Evolutionary conservation across 2,329 filamentous ascomycete genomes (phyloP), one percentile per base, ranked within the genome.

Genomic region (Ophiocordyceps robertsii): DNA sequence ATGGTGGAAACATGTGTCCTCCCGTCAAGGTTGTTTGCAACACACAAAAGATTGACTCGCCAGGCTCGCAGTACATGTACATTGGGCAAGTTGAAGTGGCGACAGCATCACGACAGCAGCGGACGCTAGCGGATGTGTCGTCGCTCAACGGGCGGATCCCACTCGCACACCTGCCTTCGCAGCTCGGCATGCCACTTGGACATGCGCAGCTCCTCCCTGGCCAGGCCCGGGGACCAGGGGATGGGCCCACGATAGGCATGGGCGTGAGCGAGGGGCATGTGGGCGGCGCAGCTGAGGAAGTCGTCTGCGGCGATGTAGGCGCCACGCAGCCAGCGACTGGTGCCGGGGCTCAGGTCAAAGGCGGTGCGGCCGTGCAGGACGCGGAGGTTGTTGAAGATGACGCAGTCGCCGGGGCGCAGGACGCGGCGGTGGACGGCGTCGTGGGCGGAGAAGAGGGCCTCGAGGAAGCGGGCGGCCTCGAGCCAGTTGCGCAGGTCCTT

Each of bases 351-450:
- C 0, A 55, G 48, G 56, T 90, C 78, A 60, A 96, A 96, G 29
- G 78, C 75, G 14, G 69, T 73, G 4, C 92, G 70, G 0, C 88
- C 90, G 65, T 96, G 92, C 56, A 94, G 61, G n/a, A 94, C 70
- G 16, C 90, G 72, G 45, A 78, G 65, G 56, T 96, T 96, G 58
- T 94, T 82, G 56, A 98, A 96, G n/a, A 98, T 72, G 12, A 89
- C 88, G 56, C 87, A 94, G 55, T 95, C 84, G 3, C 90, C 92
- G 4, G 84, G 78, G 42, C 77, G 67, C 60, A 95, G 67, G 60
- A 82, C 82, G 45, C 82, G 69, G 65, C 90, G 72, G 54, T 81
- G 82, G 42, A 87, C 61, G 46, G 75, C 75, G 4, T 65, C 56
- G 0, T 70, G 62, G 1, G 67, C 56, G 49, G 85, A 79, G 21